phyloP scores from a whole-genome alignment of 2,329 filamentous ascomycete genomes.

The Cercospora sp. region DNA sequence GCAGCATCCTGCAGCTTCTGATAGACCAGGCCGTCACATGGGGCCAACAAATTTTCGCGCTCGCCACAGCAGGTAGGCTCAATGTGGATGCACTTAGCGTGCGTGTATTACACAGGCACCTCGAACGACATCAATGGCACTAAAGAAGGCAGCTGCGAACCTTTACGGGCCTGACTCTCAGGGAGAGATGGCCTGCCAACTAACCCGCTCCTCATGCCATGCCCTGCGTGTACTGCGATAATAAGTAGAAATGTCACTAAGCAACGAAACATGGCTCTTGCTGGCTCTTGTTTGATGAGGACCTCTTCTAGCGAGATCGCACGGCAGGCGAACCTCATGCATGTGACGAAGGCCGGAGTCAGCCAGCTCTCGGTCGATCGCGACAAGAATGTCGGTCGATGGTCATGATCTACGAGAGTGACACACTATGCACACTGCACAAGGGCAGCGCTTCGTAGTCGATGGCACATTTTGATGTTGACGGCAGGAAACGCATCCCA shows the following conservation, averaged over 20 bases:
- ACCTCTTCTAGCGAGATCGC: not conserved
- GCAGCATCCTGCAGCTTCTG: not conserved
- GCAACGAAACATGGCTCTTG: not conserved
- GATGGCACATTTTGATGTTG: not conserved
- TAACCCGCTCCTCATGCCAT: not conserved
- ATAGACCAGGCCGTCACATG: not conserved
- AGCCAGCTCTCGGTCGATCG: not conserved
- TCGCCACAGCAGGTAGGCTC: not conserved
- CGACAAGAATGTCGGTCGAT: not conserved
- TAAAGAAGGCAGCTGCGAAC: not conserved
- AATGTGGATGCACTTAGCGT: not conserved
- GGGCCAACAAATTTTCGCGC: not conserved
- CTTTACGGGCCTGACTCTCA: not conserved
- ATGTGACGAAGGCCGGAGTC: not conserved
- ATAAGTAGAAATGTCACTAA: not conserved
- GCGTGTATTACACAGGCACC: not conserved
- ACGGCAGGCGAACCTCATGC: no score
- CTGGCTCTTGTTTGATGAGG: not conserved
- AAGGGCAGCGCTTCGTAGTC: not conserved
- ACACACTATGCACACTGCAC: not conserved
- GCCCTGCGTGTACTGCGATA: not conserved
- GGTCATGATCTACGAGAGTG: not conserved
- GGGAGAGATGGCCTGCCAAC: not conserved
- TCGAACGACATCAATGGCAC: not conserved
- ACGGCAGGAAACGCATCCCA: not conserved